Base-by-base conservation (phyloP, 1,284 basidiomycete genomes). In the Coniophora puteana region DNA sequence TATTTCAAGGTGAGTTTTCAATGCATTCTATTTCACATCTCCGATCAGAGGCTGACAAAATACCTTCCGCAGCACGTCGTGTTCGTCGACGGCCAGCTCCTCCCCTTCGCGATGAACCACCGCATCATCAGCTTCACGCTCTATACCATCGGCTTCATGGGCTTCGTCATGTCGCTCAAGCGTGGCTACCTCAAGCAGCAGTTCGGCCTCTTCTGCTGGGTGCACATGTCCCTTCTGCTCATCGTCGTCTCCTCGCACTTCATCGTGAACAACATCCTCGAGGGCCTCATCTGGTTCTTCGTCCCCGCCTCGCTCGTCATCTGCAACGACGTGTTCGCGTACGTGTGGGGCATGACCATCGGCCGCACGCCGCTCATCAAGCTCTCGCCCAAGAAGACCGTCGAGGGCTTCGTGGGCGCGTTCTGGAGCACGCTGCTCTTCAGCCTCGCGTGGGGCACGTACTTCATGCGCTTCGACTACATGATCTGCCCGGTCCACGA, bases 261-360 rank as follows among this genome's bases (percentile, higher is more conserved):
- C 61, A 95, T 99, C 60, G 82, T 99, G 49, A 97, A 99, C 74
- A 99, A 97, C 68, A 99, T 99, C 53, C 81, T 99, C 35, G 93
- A 97, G 65, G 96, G 96, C 41, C 73, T 99, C 48, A 94, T 99
- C 56, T 99, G 96, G 96, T 96, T 99, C 76, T 99, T 90, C 78
- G 83, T 99, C 12, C 96, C 96, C 16, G 94, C 93, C 0, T 95
- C 90, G 12, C 72, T 99, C 41, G 96, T 99, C 45, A 96, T 99
- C 57, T 96, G 93, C 72, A 99, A 99, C 61, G 96, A 99, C 57
- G 82, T 95, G 38, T 97, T 97, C 61, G 96, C 96, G 8, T 99
- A 99, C 62, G 76, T 99, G 48, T 99, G 93, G 76, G 95, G 95
- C 38, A 93, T 96, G 61, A 81, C 88, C 1, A 76, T 97, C 47